Evolutionary conservation across 2,329 filamentous ascomycete species (phyloP).

Genomic region (Hymenoscyphus fraxineus): DNA sequence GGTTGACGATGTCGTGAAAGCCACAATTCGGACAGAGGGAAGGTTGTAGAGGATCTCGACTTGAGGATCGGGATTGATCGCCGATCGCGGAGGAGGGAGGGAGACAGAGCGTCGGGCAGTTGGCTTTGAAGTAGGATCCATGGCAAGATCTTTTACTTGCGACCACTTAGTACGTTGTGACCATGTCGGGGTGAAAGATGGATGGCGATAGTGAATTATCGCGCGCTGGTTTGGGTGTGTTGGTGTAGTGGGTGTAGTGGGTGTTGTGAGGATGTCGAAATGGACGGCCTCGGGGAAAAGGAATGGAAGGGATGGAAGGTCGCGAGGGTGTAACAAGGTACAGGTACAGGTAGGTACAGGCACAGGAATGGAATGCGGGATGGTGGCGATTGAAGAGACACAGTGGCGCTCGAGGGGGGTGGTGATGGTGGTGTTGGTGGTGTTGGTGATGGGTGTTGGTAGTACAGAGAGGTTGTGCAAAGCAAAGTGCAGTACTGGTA

Average conservation of each 20-base stretch:
- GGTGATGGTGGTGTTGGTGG: neutral
- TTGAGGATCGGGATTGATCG: constrained; percentile 28
- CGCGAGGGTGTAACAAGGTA: neutral
- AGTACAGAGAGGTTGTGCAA: too few relatives aligned
- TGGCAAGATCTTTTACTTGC: constrained; percentile 16
- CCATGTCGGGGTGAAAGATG: constrained; percentile 17
- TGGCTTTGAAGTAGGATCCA: constrained; percentile 23
- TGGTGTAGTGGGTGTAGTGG: neutral
- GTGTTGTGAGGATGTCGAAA: neutral
- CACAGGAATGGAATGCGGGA: too few relatives aligned
- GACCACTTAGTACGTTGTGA: constrained; percentile 18
- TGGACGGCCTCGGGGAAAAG: neutral
- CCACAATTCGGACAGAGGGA: constrained; percentile 42
- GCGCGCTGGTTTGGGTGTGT: neutral
- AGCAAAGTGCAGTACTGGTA: too few relatives aligned
- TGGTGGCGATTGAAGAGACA: neutral
- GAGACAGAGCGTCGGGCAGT: constrained; percentile 26
- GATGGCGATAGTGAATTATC: neutral
- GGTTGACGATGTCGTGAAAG: constrained; percentile 45
- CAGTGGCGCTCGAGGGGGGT: neutral
- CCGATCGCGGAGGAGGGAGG: constrained; percentile 19
- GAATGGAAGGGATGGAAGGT: neutral
- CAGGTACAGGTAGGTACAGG: neutral
- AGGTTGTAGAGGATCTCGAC: constrained; percentile 34
- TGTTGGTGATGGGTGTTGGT: neutral